Conservation (phyloP, 2,329 filamentous ascomycete genomes). For the Fusarium sp. region DNA sequence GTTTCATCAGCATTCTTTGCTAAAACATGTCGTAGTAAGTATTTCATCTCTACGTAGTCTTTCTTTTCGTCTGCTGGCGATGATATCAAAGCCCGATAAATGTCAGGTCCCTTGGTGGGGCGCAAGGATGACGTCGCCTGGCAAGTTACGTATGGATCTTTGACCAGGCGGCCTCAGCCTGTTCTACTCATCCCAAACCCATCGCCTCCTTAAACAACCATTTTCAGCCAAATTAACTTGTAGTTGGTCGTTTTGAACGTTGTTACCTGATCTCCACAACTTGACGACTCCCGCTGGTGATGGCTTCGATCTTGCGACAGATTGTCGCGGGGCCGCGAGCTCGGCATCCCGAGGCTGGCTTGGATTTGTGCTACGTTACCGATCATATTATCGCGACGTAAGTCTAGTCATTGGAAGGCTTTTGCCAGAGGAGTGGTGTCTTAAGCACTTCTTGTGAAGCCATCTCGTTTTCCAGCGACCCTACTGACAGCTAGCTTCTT, state of each 20-base stretch:
- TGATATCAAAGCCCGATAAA: conserved; percentile 18
- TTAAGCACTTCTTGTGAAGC: accelerated
- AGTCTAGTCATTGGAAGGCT: conserved; percentile 29
- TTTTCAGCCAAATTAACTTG: not conserved
- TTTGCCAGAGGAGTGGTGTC: accelerated
- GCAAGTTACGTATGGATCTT: not conserved
- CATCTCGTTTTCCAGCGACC: not conserved
- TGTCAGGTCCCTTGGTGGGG: conserved; percentile 27
- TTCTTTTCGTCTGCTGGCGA: not conserved
- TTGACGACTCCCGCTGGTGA: conserved; percentile 42
- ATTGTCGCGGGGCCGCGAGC: conserved; percentile 90
- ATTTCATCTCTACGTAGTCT: not conserved
- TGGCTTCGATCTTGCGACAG: conserved; percentile 86
- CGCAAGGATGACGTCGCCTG: conserved; percentile 41
- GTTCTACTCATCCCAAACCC: conserved; percentile 8
- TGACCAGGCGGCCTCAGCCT: conserved; percentile 15
- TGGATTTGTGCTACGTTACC: conserved; percentile 97
- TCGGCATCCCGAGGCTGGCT: conserved; percentile 84
- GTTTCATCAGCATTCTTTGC: not conserved
- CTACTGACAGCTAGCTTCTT: conserved; percentile 45
- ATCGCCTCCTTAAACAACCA: not conserved
- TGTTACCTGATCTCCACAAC: too few species aligned
- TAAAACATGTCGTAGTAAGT: not conserved
- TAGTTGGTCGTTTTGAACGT: not conserved
- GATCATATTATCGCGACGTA: conserved; percentile 77